phyloP scores from a whole-genome alignment of 1,284 basidiomycete genomes.

The Ustilago lituana region DNA sequence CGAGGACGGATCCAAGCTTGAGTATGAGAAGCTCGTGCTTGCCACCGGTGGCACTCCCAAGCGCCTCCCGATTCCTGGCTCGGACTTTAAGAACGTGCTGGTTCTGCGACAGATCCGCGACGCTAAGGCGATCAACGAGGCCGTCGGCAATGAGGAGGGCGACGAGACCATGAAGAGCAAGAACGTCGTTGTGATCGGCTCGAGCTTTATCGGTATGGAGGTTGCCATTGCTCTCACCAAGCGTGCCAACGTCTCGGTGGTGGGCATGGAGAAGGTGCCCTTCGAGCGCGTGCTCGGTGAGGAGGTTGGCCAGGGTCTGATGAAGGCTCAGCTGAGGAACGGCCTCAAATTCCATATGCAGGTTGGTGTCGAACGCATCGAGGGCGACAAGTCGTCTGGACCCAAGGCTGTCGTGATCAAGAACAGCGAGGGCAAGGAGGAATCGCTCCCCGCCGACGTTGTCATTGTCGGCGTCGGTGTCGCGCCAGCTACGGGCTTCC shows the following conservation, averaged over 20 bases:
- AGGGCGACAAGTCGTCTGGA: conserved; percentile 67
- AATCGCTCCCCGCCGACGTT: conserved; percentile 77
- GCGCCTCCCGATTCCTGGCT: conserved; percentile 80
- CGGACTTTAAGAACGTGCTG: conserved; percentile 80
- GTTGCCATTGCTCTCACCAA: conserved; percentile 79
- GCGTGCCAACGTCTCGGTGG: conserved; percentile 77
- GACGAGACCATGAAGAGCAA: conserved; percentile 69
- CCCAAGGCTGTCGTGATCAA: conserved; percentile 74
- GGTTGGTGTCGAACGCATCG: conserved; percentile 78
- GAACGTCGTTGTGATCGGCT: conserved; percentile 84
- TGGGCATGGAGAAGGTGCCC: conserved; percentile 85
- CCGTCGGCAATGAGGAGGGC: conserved; percentile 69
- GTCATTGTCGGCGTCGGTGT: conserved; percentile 91
- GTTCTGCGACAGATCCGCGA: conserved; percentile 80
- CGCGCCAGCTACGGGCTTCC: conserved; percentile 81
- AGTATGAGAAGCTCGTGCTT: conserved; percentile 68
- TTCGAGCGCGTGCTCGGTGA: conserved; percentile 84
- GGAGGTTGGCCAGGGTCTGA: conserved; percentile 80
- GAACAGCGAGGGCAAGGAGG: conserved; percentile 70
- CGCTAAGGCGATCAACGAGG: conserved; percentile 79
- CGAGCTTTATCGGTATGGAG: conserved; percentile 94
- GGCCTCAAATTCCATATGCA: conserved; percentile 83
- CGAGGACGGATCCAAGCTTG: conserved; percentile 60
- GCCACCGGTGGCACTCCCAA: conserved; percentile 69
- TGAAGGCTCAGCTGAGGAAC: conserved; percentile 74